These are phyloP conservation scores for Xylaria sp. DNA, from an alignment of 2,329 filamentous ascomycete species.

Conservation along the genomic window DNA sequence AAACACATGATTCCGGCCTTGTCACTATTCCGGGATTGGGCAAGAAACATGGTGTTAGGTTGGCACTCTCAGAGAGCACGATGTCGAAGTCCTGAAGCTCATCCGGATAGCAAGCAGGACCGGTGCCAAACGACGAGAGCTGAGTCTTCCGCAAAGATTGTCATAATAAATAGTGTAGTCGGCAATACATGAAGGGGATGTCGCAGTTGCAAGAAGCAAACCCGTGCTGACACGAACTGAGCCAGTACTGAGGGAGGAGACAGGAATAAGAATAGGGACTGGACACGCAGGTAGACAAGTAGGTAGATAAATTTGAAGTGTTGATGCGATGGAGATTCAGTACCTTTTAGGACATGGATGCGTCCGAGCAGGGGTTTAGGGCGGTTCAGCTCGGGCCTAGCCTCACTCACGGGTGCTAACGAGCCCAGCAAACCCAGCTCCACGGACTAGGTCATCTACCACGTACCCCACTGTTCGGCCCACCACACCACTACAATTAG, in stretches of 20 bases:
- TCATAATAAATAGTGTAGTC: conserved; percentile 27
- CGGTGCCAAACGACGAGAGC: conserved; percentile 23
- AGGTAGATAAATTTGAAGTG: conserved; percentile 3
- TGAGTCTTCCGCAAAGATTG: conserved; percentile 14
- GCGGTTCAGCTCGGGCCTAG: conserved; percentile 33
- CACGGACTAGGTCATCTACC: too few species aligned
- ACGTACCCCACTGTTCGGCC: conserved; percentile 13
- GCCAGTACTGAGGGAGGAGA: conserved; percentile 2
- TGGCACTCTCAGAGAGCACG: conserved; percentile 29
- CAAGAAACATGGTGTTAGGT: conserved; percentile 8
- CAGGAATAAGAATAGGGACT: not conserved
- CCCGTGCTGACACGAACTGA: conserved; percentile 19
- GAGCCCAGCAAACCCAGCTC: conserved; percentile 29
- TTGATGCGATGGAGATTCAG: conserved; percentile 4
- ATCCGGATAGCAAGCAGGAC: conserved; percentile 22
- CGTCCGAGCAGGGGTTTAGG: conserved; percentile 12
- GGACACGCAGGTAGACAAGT: conserved; percentile 1
- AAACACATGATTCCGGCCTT: conserved; percentile 39
- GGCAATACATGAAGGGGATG: conserved; percentile 14
- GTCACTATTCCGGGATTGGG: conserved; percentile 7
- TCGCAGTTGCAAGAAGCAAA: not conserved
- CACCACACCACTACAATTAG: not conserved
- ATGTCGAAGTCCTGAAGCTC: conserved; percentile 21
- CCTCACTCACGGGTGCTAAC: conserved; percentile 14
- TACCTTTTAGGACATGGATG: conserved; percentile 19